Base-by-base conservation (phyloP, 108 stramenopile genomes). In the Stephanodiscus minutulus region DNA sequence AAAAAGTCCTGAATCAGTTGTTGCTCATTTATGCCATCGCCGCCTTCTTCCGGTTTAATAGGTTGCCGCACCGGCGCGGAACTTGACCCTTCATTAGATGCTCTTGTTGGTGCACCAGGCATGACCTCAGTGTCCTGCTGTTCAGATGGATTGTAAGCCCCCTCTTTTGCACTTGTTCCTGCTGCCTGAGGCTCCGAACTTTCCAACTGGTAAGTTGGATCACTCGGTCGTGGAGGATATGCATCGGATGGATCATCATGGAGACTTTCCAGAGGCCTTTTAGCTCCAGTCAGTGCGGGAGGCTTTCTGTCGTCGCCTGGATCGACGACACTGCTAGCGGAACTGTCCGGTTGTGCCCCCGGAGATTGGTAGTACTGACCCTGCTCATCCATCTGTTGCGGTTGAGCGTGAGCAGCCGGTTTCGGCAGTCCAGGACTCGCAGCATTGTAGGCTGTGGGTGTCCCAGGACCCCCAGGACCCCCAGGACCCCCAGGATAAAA, bases 221-320 rank as follows among this genome's bases (percentile, higher is more conserved):
- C n/a, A n/a, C n/a, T n/a, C n/a, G n/a, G n/a, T n/a, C n/a, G n/a
- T 56, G 55, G 7, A 56, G 27, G 27, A 7, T 29, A 25, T 28
- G 55, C 5, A 56, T 56, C 55, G 7, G 27, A 6, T 4, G 55
- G 27, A 56, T 3, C 55, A 28, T 10, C 55, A 3, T 29, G 55
- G 12, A 28, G 55, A 29, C 27, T 28, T 25, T 28, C 55, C 55
- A 56, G 15, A 24, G 55, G 55, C 28, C 27, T 1, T 7, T 52
- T 52, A 7, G 12, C 27, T 10, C 27, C 55, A 10, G 55, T 21
- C 17, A 24, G 31, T 4, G 61, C 61, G 17, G 61, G 18, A 63
- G 61, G 61, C 61, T 63, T 63, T 63, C 61, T 43, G 1, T 63
- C 61, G 5, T 63, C 61, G 18, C 24, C 44, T 5, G 22, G n/a